Evolutionary conservation across 208 protist species (phyloP), one percentile per base, ranked within the genome.

Genomic region (Trypanosoma cruzi): DNA sequence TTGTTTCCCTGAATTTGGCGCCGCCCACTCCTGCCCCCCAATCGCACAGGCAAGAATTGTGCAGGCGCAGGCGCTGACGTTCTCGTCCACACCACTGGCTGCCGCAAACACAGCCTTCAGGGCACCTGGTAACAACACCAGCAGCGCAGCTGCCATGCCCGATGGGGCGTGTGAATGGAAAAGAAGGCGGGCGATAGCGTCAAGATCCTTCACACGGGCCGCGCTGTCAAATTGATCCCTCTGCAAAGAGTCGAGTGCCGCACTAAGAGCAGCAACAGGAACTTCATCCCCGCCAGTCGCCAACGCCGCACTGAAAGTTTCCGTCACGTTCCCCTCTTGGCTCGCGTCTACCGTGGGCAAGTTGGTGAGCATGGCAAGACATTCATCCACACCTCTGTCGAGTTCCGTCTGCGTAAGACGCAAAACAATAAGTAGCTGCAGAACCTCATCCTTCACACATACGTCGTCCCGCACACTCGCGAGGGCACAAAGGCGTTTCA

Each of bases 81-180:
- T 62, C 44, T 74, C 69, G 40, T 74, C 69, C 48, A 74, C 69
- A 36, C 60, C 61, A 31, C 69, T 74, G 20, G 69, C 69, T 13
- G 61, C 69, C 36, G 53, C 59, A 50, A 74, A 67, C 6, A 74
- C 61, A 55, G 36, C 2, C 31, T 56, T 66, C 2, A 68, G 8
- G 18, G 69, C 69, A 32, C 69, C 60, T 4, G 69, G 69, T 8
- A 74, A 28, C 40, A 68, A 53, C 10, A 68, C 22, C 10, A 73
- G 59, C 10, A 68, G 32, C 34, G 69, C 69, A 0, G 69, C 69
- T 20, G 69, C 69, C 8, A 65, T 60, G 13, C 61, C 61, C 2
- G 3, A 20, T 44, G 69, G 53, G 11, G 42, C 29, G 1, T 44
- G 49, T 4, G 50, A 26, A 22, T 20, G 34, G 32, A 74, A 68